Base-by-base conservation (phyloP, 345 rosid genomes). In the Boechera stricta region DNA sequence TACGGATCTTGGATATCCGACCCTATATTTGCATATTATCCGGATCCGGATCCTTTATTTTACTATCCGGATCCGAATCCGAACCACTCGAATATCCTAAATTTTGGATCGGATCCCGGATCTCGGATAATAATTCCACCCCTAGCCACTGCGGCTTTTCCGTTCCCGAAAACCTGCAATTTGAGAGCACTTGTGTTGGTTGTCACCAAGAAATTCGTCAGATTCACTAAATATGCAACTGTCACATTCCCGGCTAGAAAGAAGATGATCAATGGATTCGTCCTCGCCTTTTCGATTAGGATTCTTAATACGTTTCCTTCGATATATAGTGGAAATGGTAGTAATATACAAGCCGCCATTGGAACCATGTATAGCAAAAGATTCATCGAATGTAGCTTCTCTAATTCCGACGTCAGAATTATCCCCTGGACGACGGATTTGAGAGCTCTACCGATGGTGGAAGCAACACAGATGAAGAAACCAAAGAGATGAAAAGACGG, bases 111-210 rank as follows among this genome's bases (percentile, higher is more conserved):
- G 24, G 1, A 21, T 21, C 24, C 1, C 0, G 1, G 24, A 21
- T 21, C 24, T 21, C 24, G 24, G 24, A 1, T 21, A 21, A 21
- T 21, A 21, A 21, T 21, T 21, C 24, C 1, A 21, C 24, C 24
- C 24, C 21, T 21, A 21, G 24, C 24, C 24, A 90, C 85, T 0
- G 97, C 99, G 0, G 99, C 99, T 83, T 95, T 95, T n/a, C 97
- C 97, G 76, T 95, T 95, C 16, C 99, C 99, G 11, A 92, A 79
- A 67, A 95, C 99, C 83, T 95, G 99, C 75, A 95, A 74, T 49
- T 98, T 95, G 73, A 95, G 83, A 7, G 99, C 99, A 77, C 98
- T 92, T 2, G 99, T 95, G 81, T 95, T 96, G 85, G 91, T 95
- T 15, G 98, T 95, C 77, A 95, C 99, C 86, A 95, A 80, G 79